Evolutionary conservation across 2,329 filamentous ascomycete genomes (phyloP).

Genomic region (Trichoderma sp.): DNA sequence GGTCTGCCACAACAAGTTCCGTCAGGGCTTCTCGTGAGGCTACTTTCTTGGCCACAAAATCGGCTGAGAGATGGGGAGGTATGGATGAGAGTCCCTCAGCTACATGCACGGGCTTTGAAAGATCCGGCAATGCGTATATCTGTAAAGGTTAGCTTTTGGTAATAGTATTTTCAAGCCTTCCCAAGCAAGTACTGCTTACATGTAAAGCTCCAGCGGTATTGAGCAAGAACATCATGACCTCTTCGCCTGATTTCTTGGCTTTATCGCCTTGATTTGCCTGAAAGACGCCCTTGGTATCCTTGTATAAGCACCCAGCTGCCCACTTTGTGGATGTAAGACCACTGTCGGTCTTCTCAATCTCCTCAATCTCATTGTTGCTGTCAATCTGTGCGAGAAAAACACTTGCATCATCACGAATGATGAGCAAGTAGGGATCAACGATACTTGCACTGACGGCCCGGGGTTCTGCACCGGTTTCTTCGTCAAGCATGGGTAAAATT

Average conservation of each 20-base stretch:
- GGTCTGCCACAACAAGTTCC: conserved; percentile 81
- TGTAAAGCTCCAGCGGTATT: conserved; percentile 74
- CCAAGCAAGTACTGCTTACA: conserved; percentile 53
- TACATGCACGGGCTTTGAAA: conserved; percentile 71
- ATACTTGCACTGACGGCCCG: conserved; percentile 81
- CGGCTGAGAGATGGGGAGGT: conserved; percentile 73
- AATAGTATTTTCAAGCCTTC: background rate
- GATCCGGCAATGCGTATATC: conserved; percentile 76
- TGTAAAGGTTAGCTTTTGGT: conserved; percentile 41
- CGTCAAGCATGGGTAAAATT: conserved; percentile 90
- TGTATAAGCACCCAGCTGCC: conserved; percentile 82
- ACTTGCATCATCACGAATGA: conserved; percentile 82
- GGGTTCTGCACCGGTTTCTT: conserved; percentile 81
- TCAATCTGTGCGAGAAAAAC: conserved; percentile 80
- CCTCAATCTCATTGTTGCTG: conserved; percentile 78
- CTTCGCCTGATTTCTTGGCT: conserved; percentile 47
- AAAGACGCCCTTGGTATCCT: conserved; percentile 65
- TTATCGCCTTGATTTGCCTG: conserved; percentile 47
- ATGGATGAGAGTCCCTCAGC: conserved; percentile 79
- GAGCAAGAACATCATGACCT: conserved; percentile 75
- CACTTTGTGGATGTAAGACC: conserved; percentile 68
- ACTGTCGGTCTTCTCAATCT: conserved; percentile 68
- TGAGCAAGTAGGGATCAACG: conserved; percentile 80
- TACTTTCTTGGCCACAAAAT: conserved; percentile 70
- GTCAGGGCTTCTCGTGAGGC: conserved; percentile 72